Conservation (phyloP, 2,329 filamentous ascomycete species). For the Colletotrichum navitas region DNA sequence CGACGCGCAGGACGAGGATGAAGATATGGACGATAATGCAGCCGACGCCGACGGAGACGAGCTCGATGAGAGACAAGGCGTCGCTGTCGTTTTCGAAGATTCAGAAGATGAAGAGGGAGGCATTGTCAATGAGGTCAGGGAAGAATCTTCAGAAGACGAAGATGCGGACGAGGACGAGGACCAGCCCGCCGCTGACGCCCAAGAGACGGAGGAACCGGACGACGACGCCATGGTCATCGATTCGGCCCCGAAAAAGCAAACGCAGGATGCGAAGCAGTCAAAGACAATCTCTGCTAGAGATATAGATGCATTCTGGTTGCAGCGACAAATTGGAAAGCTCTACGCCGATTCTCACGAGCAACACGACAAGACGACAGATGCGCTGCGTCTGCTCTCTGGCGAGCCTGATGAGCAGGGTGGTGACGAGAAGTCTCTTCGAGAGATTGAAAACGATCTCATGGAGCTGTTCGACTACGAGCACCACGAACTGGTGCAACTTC, state of each 20-base stretch:
- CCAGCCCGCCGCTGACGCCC: constrained; percentile 65
- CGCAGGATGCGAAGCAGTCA: constrained; percentile 64
- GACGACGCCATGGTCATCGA: constrained; percentile 88
- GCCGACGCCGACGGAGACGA: constrained; percentile 77
- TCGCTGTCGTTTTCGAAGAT: constrained; percentile 96
- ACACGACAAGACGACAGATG: constrained; percentile 90
- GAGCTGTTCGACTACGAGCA: constrained; percentile 98
- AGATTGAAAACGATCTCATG: constrained; percentile 98
- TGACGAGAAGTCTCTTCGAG: constrained; percentile 86
- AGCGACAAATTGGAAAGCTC: constrained; percentile 88
- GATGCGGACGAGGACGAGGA: constrained; percentile 74
- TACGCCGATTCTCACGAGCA: constrained; percentile 94
- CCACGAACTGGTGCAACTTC: constrained; percentile 89
- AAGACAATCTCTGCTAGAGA: constrained; percentile 83
- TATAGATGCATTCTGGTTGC: constrained; percentile 97
- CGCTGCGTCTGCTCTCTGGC: constrained; percentile 85
- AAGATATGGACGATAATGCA: constrained; percentile 80
- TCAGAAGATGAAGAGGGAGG: constrained; percentile 86
- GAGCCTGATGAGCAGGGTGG: constrained; percentile 77
- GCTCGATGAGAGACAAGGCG: constrained; percentile 93
- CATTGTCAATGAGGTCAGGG: constrained; percentile 86
- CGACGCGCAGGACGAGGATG: constrained; percentile 94
- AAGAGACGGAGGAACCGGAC: constrained; percentile 51
- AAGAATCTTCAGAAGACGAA: constrained; percentile 87
- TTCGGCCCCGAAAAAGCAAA: constrained; percentile 64